These are phyloP conservation scores for Halophytophthora polymorphica DNA, from an alignment of 352 stramenopile genomes.

Conservation along the genomic window DNA sequence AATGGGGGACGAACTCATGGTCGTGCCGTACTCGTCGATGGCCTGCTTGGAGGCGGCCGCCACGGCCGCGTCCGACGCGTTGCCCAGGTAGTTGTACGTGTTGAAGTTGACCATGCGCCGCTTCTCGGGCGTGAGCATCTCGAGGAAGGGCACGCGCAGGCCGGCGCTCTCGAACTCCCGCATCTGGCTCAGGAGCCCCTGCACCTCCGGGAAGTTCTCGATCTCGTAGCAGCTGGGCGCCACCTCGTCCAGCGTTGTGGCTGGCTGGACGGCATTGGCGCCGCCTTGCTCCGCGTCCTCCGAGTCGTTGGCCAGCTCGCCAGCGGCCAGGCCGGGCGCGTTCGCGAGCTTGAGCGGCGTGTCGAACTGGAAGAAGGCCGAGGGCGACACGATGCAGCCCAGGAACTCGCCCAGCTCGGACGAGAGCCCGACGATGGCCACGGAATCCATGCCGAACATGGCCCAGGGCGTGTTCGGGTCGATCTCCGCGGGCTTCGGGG, in stretches of 20 bases:
- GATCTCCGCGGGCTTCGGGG: conserved; percentile 27
- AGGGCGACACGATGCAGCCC: conserved; percentile 63
- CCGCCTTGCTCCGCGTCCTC: conserved; percentile 19
- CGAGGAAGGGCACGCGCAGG: conserved; percentile 63
- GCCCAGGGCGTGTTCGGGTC: conserved; percentile 61
- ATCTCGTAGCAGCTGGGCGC: conserved; percentile 68
- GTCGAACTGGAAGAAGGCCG: conserved; percentile 71
- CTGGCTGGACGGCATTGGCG: conserved; percentile 18
- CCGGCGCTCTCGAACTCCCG: conserved; percentile 71
- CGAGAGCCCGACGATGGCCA: conserved; percentile 63
- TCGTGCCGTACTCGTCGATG: conserved; percentile 72
- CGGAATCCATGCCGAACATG: conserved; percentile 61
- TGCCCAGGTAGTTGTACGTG: conserved; percentile 85
- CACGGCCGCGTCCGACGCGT: conserved; percentile 56
- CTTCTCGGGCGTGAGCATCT: conserved; percentile 68
- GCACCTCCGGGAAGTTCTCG: conserved; percentile 60
- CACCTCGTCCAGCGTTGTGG: conserved; percentile 53
- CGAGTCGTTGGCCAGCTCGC: conserved; percentile 49
- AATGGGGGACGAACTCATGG: conserved; percentile 80
- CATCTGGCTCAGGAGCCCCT: conserved; percentile 62
- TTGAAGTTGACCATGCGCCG: conserved; percentile 82
- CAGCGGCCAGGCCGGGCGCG: conserved; percentile 50
- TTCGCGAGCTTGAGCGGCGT: conserved; percentile 56
- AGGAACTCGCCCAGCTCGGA: conserved; percentile 66
- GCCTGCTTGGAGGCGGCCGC: conserved; percentile 49